A percentile compares a stretch with the other conserved stretches of the same genome.
Evolutionary conservation across 257 asterid genomes (phyloP).

Genomic region (Lavandula angustifolia): DNA sequence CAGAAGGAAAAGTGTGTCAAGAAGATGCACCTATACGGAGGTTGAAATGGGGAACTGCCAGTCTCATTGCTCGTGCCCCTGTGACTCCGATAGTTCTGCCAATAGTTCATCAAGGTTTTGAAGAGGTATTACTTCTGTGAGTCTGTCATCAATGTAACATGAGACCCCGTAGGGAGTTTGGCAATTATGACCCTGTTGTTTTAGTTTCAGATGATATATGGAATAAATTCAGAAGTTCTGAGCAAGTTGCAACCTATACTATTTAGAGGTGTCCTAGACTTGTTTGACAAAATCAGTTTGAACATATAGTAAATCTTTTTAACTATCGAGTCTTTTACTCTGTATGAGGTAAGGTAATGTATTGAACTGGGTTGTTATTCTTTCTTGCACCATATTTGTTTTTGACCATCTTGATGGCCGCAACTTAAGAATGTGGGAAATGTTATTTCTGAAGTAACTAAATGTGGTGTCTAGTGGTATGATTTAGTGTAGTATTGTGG

Average conservation of each 20-base stretch:
- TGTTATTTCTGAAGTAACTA: background rate
- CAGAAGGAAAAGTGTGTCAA: conserved; percentile 97
- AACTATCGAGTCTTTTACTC: conserved; percentile 3
- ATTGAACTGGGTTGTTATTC: conserved; percentile 14
- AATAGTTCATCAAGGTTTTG: conserved; percentile 84
- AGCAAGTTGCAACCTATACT: conserved; percentile 9
- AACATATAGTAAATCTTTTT: conserved; percentile 2
- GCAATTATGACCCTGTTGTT: background rate
- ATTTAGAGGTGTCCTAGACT: background rate
- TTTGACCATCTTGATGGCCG: background rate
- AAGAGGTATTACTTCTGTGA: conserved; percentile 71
- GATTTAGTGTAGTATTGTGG: background rate
- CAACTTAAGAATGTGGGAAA: no score
- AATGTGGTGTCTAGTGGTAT: background rate
- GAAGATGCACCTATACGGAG: conserved; percentile 86
- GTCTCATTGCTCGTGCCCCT: conserved; percentile 95
- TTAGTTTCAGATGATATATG: conserved; percentile 5
- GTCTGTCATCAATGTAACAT: conserved; percentile 6
- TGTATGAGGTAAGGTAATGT: conserved; percentile 21
- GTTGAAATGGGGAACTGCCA: conserved; percentile 98
- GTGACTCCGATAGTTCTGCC: conserved; percentile 93
- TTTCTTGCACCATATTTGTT: background rate
- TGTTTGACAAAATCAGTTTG: background rate
- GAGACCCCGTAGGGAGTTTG: conserved; percentile 10
- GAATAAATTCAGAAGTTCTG: conserved; percentile 9